Evolutionary conservation across 2,329 filamentous ascomycete species (phyloP), one percentile per base, ranked within the genome.

Genomic region (Aspergillus sergii): DNA sequence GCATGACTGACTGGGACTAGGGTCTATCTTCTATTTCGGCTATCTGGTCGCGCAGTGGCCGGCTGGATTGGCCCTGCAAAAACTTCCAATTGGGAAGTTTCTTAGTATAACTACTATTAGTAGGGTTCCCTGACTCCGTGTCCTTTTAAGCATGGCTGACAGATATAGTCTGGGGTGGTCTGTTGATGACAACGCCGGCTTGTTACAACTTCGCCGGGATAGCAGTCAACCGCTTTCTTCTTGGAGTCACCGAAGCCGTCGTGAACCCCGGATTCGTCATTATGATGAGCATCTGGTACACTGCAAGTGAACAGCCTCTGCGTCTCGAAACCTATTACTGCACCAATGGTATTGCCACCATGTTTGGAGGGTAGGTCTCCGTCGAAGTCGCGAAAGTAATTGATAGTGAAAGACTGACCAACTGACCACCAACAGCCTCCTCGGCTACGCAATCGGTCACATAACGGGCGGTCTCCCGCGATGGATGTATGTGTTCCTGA

Each of bases 401-500:
- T 2, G 21, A 19, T 12, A 46, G 10, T 7, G 9, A 9, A 34
- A 7, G 14, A 21, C 28, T 39, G 36, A n/a, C 6, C 45, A 32
- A 39, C 58, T 58, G 45, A 65, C 10, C 2, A 1, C 11, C 21
- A 19, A 11, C n/a, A 72, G 70, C 0, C 72, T 87, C 1, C 80
- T 88, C 11, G 84, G 84, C 1, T 88, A 88, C 65, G 86, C 84
- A 6, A 80, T 89, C 11, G 87, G 86, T 1, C 85, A 88, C 69
- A 89, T 88, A 67, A 81, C 76, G 0, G 78, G 80, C 5, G 83
- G 81, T 0, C 76, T 86, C 4, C 75, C 79, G 0, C 73, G 77
- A 28, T 87, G 85, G 84, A 85, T 84, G 80, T 86, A 86, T 62
- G 81, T 87, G 23, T 89, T 87, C 74, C 67, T 88, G 19, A 86